A percentile compares a stretch with the other conserved stretches of the same genome.
phyloP scores from a whole-genome alignment of 164 flowering plant species.

The Malania oleifera region DNA sequence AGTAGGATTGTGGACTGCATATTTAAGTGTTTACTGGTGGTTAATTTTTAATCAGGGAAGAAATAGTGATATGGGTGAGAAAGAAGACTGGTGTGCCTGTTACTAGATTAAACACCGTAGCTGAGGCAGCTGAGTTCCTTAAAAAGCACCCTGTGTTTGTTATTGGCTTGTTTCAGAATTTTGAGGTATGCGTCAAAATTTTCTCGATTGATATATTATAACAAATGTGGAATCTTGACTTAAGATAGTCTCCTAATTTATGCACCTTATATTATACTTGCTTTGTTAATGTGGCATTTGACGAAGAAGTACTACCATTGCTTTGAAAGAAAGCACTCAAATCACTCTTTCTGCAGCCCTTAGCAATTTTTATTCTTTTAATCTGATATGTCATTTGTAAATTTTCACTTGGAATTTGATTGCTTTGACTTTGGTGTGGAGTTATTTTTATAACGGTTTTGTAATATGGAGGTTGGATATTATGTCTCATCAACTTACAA shows the following conservation, averaged over 20 bases:
- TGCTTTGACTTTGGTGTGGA: too few relatives aligned
- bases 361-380: too few relatives aligned
- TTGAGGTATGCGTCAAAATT: constrained; percentile 54
- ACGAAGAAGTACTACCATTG: neutral
- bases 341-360: neutral
- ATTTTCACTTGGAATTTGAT: too few relatives aligned
- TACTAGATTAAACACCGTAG: constrained; percentile 42
- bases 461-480: too few relatives aligned
- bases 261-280: too few relatives aligned
- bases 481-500: too few relatives aligned
- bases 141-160: constrained; percentile 48
- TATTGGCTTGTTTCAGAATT: constrained; percentile 63
- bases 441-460: too few relatives aligned
- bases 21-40: neutral
- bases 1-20: neutral
- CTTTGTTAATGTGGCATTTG: too few relatives aligned
- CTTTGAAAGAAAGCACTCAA: neutral
- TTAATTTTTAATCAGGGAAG: constrained; percentile 46
- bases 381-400: too few relatives aligned
- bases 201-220: too few relatives aligned
- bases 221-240: too few relatives aligned
- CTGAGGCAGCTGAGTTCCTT: constrained; percentile 59
- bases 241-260: too few relatives aligned
- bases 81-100: constrained; percentile 83
- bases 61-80: constrained; percentile 81